Evolutionary conservation across 2,329 filamentous ascomycete species (phyloP).

Genomic region (Chrysoporthe cubensis): DNA sequence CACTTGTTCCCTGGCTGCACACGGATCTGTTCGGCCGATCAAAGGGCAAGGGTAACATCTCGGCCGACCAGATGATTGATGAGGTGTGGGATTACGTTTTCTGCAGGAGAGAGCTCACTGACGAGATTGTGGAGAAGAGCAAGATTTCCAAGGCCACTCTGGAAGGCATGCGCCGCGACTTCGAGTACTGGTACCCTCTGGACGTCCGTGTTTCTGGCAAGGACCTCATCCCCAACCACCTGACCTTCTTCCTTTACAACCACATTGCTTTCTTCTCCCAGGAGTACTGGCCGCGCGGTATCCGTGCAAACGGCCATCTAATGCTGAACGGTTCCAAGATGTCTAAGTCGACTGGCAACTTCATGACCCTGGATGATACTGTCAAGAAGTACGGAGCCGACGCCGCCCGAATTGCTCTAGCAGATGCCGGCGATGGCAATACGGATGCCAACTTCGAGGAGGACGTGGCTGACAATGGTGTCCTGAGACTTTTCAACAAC

Average conservation of each 20-base stretch:
- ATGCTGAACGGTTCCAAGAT: slow-evolving; percentile 98
- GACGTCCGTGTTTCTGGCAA: slow-evolving; percentile 89
- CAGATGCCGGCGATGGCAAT: slow-evolving; percentile 88
- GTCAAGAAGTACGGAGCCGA: slow-evolving; percentile 94
- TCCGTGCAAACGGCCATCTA: slow-evolving; percentile 91
- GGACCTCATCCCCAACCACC: slow-evolving; percentile 89
- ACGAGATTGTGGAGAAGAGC: slow-evolving; percentile 66
- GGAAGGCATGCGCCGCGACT: slow-evolving; percentile 83
- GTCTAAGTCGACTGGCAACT: slow-evolving; percentile 97
- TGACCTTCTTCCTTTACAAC: slow-evolving; percentile 94
- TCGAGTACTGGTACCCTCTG: slow-evolving; percentile 96
- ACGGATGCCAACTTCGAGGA: slow-evolving; percentile 98
- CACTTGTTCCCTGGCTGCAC: slow-evolving; percentile 69
- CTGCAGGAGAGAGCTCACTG: slow-evolving; percentile 70
- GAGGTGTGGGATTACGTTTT: slow-evolving; percentile 98
- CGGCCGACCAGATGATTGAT: slow-evolving; percentile 86
- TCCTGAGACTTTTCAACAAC: slow-evolving; percentile 78
- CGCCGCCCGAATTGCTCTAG: slow-evolving; percentile 49
- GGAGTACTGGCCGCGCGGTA: slow-evolving; percentile 84
- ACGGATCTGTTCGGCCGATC: slow-evolving; percentile 83
- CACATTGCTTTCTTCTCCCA: slow-evolving; percentile 87
- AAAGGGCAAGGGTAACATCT: slow-evolving; percentile 70
- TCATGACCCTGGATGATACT: slow-evolving; percentile 85
- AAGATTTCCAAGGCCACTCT: slow-evolving; percentile 76
- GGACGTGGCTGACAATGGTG: slow-evolving; percentile 87